Percentiles rank a stretch among this genome's conserved stretches.
These are phyloP conservation scores for Penicillium sp. DNA, from an alignment of 2,329 filamentous ascomycete genomes.

Conservation along the genomic window DNA sequence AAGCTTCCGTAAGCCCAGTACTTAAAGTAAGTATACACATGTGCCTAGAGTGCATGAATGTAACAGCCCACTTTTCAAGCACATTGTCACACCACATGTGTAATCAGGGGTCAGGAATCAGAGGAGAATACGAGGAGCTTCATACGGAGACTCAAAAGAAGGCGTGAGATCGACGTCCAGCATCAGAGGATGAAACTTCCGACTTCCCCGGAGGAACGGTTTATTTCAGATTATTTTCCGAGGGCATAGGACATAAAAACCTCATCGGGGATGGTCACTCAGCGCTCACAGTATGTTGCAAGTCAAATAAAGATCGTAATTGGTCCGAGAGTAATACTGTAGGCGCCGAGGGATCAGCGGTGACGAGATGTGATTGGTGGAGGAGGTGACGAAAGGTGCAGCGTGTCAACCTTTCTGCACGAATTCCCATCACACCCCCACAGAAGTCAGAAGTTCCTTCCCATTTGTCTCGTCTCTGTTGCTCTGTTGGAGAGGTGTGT, in stretches of 20 bases:
- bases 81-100: conserved; percentile 21
- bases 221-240: conserved; percentile 3
- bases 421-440: conserved; percentile 25
- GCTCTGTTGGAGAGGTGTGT: neutral
- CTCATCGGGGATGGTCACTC: neutral
- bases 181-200: conserved; percentile 11
- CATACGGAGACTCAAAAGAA: neutral
- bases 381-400: conserved; percentile 25
- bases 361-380: conserved; percentile 20
- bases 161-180: conserved; percentile 3
- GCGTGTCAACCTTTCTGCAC: conserved; percentile 19
- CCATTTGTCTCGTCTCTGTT: no score
- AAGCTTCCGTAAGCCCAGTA: conserved; percentile 11
- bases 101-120: neutral
- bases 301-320: conserved; percentile 3
- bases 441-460: neutral
- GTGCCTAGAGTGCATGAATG: conserved; percentile 17
- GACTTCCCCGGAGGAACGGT: neutral
- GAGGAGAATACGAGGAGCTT: neutral
- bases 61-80: conserved; percentile 7
- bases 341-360: conserved; percentile 23
- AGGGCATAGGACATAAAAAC: neutral
- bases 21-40: neutral
- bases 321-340: conserved; percentile 15
- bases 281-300: neutral